Base-by-base conservation (phyloP, 2,329 filamentous ascomycete species). In the Ceratocystis smalleyi region DNA sequence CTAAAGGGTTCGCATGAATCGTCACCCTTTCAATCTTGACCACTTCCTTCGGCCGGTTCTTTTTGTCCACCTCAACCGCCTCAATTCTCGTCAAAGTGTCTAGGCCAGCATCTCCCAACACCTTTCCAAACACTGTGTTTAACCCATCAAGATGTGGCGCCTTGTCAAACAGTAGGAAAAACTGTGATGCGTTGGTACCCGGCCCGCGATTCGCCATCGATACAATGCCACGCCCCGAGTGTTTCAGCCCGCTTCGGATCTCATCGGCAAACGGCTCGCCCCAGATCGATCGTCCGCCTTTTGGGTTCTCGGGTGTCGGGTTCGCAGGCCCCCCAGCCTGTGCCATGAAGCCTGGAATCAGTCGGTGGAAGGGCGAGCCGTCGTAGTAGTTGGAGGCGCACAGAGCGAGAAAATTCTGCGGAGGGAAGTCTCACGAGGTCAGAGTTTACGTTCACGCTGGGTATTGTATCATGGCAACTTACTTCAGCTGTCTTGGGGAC, bases 401-500 rank as follows among this genome's bases (percentile, higher is more conserved):
- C 68, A 94, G 85, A 63, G 89, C 89, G 69, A 95, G 84, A 75
- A 95, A 95, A 77, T 95, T 95, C 85, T 89, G 6, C 5, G 2
- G 22, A 51, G 35, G 6, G 7, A 8, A 15, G 8, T 51, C 30
- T 45, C 35, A 19, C 17, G 35, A 62, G 10, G 54, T 30, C 27
- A 43, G 15, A 47, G 57, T n/a, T 43, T 5, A 51, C 65, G 61
- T 35, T 60, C 35, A 30, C 60, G 17, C 30, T 12, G 22, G 47
- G 7, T 35, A 7, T 57, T 15, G 43, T 62, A 7, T 7, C 43
- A 43, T 43, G 45, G 62, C 32, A 32, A 69, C 76, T 64, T 77
- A 87, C 87, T 77, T 96, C 89, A 68, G 91, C 87, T 0, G 94
- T 96, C 74, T 92, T 91, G 68, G 94, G 94, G 40, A 95, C 90